These are phyloP conservation scores for Neurospora sp. DNA, from an alignment of 495 filamentous ascomycete species.

Conservation along the genomic window DNA sequence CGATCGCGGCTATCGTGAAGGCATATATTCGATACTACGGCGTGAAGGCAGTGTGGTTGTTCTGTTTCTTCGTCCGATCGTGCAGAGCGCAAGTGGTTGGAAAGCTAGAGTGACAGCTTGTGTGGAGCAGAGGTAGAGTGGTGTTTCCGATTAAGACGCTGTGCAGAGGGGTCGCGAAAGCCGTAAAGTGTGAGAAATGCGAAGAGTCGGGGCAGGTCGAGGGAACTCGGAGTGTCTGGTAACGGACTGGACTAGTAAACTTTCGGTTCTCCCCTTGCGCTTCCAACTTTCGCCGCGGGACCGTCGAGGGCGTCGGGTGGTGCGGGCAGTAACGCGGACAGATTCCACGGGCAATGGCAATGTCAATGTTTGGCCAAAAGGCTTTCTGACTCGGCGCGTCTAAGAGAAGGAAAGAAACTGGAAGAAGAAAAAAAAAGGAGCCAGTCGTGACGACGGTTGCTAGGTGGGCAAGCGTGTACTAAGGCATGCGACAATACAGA, in stretches of 20 bases:
- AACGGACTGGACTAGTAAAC: neutral
- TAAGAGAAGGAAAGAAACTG: neutral
- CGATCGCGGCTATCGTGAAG: neutral
- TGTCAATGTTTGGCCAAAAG: neutral
- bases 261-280: neutral
- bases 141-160: neutral
- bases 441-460: neutral
- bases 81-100: neutral
- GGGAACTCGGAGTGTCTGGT: neutral
- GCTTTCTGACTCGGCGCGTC: neutral
- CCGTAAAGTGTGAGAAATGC: neutral
- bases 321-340: neutral
- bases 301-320: neutral
- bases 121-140: neutral
- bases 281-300: neutral
- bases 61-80: neutral
- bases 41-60: neutral
- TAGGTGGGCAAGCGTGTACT: neutral
- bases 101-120: neutral
- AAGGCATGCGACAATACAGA: neutral
- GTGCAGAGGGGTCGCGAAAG: neutral
- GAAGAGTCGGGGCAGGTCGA: neutral
- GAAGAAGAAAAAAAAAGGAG: neutral
- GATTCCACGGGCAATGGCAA: neutral
- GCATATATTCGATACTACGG: neutral